Base-by-base conservation (phyloP, 1,284 basidiomycete genomes). In the Ustilago tritici region DNA sequence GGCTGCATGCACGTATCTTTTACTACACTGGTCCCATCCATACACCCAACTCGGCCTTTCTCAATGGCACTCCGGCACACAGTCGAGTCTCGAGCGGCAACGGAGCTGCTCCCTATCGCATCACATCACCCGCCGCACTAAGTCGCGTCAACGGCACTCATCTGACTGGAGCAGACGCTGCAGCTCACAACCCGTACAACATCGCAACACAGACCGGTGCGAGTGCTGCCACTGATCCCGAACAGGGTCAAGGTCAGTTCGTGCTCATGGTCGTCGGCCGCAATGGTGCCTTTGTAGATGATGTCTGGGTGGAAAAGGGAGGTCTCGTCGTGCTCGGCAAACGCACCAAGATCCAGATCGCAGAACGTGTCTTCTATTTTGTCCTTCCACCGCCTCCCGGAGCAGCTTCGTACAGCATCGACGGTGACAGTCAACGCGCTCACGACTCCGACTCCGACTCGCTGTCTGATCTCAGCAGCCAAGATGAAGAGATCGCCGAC, bases 251-350 rank as follows among this genome's bases (percentile, higher is more conserved):
- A 70, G 93, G 94, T 17, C 85, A 91, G 91, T 82, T 99, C 95
- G 88, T 95, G 35, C 90, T 99, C 55, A 91, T 92, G 74, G 95
- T 99, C 43, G 89, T 94, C 40, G 97, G 97, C 12, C 89, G 96
- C 66, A 99, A 99, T 83, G 97, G 97, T 12, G 95, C 95, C 10
- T 98, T 95, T 92, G 95, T 99, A 2, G 96, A 99, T 81, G 95
- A 95, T 55, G 91, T 95, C 14, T 99, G 95, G 93, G 93, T 92
- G 67, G 92, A 92, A 19, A 92, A 93, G 84, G 94, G 95, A 17
- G 92, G 93, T 69, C 90, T 92, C 69, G 93, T 95, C 15, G 78
- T 82, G n/a, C 81, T 86, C 3, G 79, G 82, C 31, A 84, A 83
- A 56, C 79, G 96, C 84, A 96, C 97, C 62, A 94, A 95, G 87